These are phyloP conservation scores for Pestalotiopsis sp. DNA, from an alignment of 2,329 filamentous ascomycete genomes.

Conservation along the genomic window DNA sequence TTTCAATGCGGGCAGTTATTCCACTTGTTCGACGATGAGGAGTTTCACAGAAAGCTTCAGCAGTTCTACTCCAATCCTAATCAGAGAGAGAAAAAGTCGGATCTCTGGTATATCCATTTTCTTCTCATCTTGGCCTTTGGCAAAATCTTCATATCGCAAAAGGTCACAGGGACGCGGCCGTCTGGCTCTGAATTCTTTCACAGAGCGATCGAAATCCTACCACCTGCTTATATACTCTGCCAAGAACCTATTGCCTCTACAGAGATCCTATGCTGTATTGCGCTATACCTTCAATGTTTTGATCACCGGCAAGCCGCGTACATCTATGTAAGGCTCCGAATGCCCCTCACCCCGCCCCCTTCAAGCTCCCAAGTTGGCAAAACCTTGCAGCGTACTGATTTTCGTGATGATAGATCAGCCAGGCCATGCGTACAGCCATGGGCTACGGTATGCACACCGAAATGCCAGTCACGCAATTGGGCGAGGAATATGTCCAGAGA, in stretches of 20 bases:
- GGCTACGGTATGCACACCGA: conserved; percentile 55
- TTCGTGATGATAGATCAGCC: conserved; percentile 41
- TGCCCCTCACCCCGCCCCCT: too few species aligned
- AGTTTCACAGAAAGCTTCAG: conserved; percentile 47
- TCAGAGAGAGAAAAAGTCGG: conserved; percentile 5
- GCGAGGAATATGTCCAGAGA: conserved; percentile 43
- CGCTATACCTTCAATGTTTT: conserved; percentile 54
- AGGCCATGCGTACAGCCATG: conserved; percentile 53
- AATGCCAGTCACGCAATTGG: conserved; percentile 46
- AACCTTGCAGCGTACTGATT: neutral
- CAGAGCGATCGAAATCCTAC: conserved; percentile 45
- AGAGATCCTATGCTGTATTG: conserved; percentile 54
- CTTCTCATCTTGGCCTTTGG: conserved; percentile 57
- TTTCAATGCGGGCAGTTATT: conserved; percentile 58
- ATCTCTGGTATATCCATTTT: conserved; percentile 56
- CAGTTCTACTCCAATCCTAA: conserved; percentile 41
- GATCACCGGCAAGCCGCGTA: conserved; percentile 50
- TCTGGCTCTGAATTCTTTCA: conserved; percentile 50
- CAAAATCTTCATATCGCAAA: conserved; percentile 50
- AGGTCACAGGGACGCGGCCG: conserved; percentile 38
- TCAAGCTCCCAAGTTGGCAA: neutral
- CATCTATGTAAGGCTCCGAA: conserved; percentile 39
- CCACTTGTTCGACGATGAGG: conserved; percentile 56
- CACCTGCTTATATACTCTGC: conserved; percentile 41
- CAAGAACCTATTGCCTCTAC: conserved; percentile 47